phyloP scores from a whole-genome alignment of 345 rosid species.

The Schrenkiella parvula region DNA sequence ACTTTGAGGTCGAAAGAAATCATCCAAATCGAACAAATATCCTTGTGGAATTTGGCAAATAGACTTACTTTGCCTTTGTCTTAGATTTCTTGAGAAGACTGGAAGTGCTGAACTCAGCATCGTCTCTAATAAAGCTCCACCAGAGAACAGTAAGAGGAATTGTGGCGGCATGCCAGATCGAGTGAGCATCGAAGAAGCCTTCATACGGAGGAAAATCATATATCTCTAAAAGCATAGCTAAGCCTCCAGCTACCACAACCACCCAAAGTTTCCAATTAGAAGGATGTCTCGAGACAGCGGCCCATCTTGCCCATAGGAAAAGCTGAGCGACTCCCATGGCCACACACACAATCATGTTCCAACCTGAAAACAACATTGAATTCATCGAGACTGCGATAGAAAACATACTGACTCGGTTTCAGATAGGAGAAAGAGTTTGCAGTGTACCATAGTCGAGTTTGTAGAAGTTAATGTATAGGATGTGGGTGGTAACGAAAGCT shows the following conservation, averaged over 20 bases:
- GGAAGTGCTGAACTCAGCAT: constrained; percentile 48
- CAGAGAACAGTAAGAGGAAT: constrained; percentile 56
- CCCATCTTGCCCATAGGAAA: constrained; percentile 68
- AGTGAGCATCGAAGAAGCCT: constrained; percentile 65
- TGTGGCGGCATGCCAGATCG: constrained; percentile 65
- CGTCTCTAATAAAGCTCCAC: constrained; percentile 79
- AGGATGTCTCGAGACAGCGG: constrained; percentile 49
- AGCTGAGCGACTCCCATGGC: constrained; percentile 55
- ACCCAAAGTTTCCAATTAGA: constrained; percentile 64
- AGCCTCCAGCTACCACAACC: constrained; percentile 52
- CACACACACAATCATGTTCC: constrained; percentile 63
- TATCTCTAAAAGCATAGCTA: constrained; percentile 66
- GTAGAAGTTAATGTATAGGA: constrained; percentile 59
- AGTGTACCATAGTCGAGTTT: constrained; percentile 50
- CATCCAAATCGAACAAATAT: not conserved
- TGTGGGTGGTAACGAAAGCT: constrained; percentile 65
- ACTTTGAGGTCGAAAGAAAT: not conserved
- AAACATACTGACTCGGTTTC: not conserved
- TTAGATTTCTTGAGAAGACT: constrained; percentile 43
- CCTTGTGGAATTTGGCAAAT: not conserved
- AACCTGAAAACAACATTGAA: constrained; percentile 40
- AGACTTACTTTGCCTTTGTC: constrained; percentile 26
- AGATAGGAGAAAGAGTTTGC: not conserved
- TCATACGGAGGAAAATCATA: constrained; percentile 67
- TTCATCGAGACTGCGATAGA: not conserved